Conservation (phyloP, 1,284 basidiomycete genomes). For the Melampsora larici-populina region DNA sequence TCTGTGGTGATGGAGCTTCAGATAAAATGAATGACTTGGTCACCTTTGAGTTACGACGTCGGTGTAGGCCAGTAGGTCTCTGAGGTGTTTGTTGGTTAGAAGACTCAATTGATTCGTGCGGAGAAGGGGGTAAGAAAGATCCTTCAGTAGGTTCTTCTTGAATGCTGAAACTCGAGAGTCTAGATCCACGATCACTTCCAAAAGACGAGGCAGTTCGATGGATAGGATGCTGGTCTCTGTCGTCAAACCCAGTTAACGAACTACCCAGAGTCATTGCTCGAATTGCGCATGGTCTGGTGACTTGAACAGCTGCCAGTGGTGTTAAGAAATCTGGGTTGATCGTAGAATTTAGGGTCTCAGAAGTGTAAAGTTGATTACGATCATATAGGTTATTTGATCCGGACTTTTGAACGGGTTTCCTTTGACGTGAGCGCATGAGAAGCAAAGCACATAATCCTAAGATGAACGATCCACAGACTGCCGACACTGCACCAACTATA, state of each 20-base stretch:
- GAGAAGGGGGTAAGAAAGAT: not conserved
- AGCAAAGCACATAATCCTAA: not conserved
- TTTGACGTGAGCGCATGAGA: not conserved
- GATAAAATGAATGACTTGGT: not conserved
- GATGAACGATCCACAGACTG: not conserved
- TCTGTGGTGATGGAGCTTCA: not conserved
- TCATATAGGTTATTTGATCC: not conserved
- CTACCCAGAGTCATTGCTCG: not conserved
- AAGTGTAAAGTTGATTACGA: not conserved
- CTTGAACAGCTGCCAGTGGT: not conserved
- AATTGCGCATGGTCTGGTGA: not conserved
- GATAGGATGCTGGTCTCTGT: not conserved
- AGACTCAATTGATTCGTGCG: not conserved
- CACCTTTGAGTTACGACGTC: not conserved
- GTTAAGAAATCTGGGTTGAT: not conserved
- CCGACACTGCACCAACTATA: not conserved
- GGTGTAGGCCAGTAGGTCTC: not conserved
- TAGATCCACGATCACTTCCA: not conserved
- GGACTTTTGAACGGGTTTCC: no score
- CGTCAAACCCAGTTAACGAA: not conserved
- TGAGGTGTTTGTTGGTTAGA: no score
- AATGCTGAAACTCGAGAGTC: not conserved
- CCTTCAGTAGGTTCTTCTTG: not conserved
- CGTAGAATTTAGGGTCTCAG: not conserved
- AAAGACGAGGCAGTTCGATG: not conserved